A percentile compares a stretch with the other conserved stretches of the same genome.
Conservation (phyloP, 345 rosid genomes). For the Hypericum perforatum region DNA sequence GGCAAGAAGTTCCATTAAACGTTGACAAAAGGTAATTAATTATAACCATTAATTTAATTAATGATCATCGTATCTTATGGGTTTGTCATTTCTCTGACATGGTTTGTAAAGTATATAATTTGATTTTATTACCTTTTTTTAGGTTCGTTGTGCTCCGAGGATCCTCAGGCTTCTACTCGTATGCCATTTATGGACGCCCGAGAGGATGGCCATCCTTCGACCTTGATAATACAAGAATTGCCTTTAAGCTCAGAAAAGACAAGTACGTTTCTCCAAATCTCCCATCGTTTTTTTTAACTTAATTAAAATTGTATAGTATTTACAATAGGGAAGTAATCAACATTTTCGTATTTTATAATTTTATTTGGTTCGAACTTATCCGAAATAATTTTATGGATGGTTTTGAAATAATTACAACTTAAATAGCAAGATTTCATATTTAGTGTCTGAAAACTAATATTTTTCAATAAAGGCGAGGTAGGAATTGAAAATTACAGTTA, state of each 20-base stretch:
- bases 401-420: too few species aligned
- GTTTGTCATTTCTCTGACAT: not conserved
- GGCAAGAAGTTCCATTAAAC: not conserved
- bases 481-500: too few species aligned
- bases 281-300: too few species aligned
- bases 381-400: too few species aligned
- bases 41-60: conserved; percentile 5
- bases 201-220: not conserved
- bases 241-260: conserved; percentile 7
- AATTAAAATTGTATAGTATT: too few species aligned
- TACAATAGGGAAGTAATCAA: too few species aligned
- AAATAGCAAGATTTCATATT: too few species aligned
- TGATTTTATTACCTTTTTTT: not conserved
- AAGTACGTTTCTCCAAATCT: not conserved
- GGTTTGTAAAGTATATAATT: too few species aligned
- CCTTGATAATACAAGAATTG: conserved; percentile 2
- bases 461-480: too few species aligned
- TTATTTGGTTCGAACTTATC: too few species aligned
- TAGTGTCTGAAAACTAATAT: too few species aligned
- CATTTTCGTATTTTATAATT: too few species aligned
- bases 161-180: conserved; percentile 2
- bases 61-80: not conserved
- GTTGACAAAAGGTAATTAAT: conserved; percentile 5
- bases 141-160: conserved; percentile 14
- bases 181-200: not conserved